Conservation (phyloP, 352 stramenopile species). For the Globisporangium viniferum region DNA sequence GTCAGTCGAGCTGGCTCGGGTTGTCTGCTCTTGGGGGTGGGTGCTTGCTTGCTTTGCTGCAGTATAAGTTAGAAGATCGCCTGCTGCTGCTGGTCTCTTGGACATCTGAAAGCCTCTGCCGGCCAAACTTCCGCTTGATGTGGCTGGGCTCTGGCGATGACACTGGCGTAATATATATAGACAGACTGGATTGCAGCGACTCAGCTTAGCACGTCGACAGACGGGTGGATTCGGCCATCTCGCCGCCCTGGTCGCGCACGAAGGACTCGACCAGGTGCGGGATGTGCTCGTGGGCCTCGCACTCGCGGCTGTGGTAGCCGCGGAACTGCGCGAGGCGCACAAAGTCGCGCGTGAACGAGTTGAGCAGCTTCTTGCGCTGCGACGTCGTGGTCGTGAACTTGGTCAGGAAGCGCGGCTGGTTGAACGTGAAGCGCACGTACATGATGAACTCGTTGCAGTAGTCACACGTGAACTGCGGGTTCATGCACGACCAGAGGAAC, state of each 20-base stretch:
- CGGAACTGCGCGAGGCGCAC: slow-evolving; percentile 44
- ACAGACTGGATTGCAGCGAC: neutral
- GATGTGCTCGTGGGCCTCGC: slow-evolving; percentile 45
- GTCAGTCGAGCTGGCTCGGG: neutral
- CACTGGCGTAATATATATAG: neutral
- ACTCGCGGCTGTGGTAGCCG: slow-evolving; percentile 34
- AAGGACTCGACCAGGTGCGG: slow-evolving; percentile 45
- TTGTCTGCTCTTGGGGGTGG: neutral
- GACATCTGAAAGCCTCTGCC: neutral
- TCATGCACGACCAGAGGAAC: neutral
- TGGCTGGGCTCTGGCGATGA: neutral
- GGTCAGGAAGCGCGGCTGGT: slow-evolving; percentile 42
- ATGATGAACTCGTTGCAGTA: slow-evolving; percentile 13
- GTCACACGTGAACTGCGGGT: slow-evolving; percentile 2
- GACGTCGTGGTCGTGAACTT: slow-evolving; percentile 33
- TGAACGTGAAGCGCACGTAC: slow-evolving; percentile 30
- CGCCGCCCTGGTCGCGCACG: slow-evolving; percentile 16
- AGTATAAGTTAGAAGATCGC: neutral
- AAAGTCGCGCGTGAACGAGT: slow-evolving; percentile 49
- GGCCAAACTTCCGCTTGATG: neutral
- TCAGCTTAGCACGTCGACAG: slow-evolving; percentile 2
- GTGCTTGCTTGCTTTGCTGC: neutral
- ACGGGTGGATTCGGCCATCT: neutral
- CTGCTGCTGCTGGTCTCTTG: neutral
- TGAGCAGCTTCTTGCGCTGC: slow-evolving; percentile 48